These are phyloP conservation scores for Drechmeria coniospora DNA, from an alignment of 2,329 filamentous ascomycete genomes.

Conservation along the genomic window DNA sequence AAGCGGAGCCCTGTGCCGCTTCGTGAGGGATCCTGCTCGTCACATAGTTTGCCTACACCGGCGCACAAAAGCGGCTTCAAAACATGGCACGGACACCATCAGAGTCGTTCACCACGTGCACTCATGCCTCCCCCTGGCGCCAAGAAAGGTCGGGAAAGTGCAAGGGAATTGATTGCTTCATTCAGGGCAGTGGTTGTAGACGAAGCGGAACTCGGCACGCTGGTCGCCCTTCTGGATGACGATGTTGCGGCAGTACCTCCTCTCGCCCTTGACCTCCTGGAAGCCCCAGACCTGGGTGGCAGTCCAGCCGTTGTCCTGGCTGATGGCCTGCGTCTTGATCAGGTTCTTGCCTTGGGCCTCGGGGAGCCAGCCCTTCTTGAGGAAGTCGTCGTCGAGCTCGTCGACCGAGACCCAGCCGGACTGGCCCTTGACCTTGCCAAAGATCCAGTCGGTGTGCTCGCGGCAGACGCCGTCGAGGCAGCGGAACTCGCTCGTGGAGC, in stretches of 20 bases:
- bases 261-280: slow-evolving; percentile 34
- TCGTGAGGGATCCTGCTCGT: too few species aligned
- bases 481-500: slow-evolving; percentile 43
- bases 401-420: slow-evolving; percentile 32
- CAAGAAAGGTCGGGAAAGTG: too few species aligned
- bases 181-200: slow-evolving; percentile 47
- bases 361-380: slow-evolving; percentile 43
- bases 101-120: too few species aligned
- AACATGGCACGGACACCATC: too few species aligned
- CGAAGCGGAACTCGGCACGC: slow-evolving; percentile 33
- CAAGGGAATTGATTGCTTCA: too few species aligned
- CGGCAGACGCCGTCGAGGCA: slow-evolving; percentile 36
- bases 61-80: too few species aligned
- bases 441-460: slow-evolving; percentile 64
- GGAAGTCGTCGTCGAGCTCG: slow-evolving; percentile 38
- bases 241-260: slow-evolving; percentile 37
- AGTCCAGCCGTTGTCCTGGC: slow-evolving; percentile 35
- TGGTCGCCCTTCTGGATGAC: slow-evolving; percentile 34
- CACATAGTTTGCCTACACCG: too few species aligned
- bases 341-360: slow-evolving; percentile 45
- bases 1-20: too few species aligned
- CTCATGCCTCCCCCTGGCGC: too few species aligned
- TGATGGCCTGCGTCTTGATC: slow-evolving; percentile 49
- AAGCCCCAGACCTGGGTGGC: slow-evolving; percentile 47
- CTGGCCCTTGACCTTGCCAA: slow-evolving; percentile 53